Evolutionary conservation across 2,329 filamentous ascomycete genomes (phyloP).

Genomic region (Colletotrichum magnum): DNA sequence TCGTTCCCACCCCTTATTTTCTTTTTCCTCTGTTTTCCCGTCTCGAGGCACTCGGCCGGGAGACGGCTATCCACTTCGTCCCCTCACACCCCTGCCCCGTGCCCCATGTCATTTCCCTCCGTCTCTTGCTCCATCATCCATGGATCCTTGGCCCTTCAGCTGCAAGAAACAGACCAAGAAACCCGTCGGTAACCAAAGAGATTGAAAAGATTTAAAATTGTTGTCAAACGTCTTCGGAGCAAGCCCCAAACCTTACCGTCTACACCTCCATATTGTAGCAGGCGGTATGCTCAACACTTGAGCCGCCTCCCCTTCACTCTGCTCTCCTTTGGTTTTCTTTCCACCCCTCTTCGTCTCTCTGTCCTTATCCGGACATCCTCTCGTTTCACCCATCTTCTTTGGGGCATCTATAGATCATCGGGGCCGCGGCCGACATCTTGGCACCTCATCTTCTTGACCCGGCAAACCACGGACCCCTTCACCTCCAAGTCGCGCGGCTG

Average conservation of each 20-base stretch:
- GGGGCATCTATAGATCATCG: constrained; percentile 4
- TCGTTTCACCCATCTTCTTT: constrained; percentile 33
- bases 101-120: not conserved
- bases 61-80: not conserved
- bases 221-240: constrained; percentile 23
- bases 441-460: not conserved
- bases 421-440: constrained; percentile 1
- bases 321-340: not conserved
- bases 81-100: not conserved
- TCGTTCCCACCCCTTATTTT: constrained; percentile 10
- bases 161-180: not conserved
- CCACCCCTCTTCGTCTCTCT: not conserved
- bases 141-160: not conserved
- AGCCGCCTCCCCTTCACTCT: constrained; percentile 16
- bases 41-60: not conserved
- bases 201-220: constrained; percentile 9
- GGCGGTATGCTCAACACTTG: not conserved
- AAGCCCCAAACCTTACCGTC: constrained; percentile 18
- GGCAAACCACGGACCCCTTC: not conserved
- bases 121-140: not conserved
- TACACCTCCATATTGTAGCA: no score
- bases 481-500: no score
- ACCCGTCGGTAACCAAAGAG: not conserved
- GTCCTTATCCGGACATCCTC: constrained; percentile 13
- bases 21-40: not conserved